Evolutionary conservation across 2,329 filamentous ascomycete species (phyloP), one percentile per base, ranked within the genome.

Genomic region (Arthrobotrys sinensis): DNA sequence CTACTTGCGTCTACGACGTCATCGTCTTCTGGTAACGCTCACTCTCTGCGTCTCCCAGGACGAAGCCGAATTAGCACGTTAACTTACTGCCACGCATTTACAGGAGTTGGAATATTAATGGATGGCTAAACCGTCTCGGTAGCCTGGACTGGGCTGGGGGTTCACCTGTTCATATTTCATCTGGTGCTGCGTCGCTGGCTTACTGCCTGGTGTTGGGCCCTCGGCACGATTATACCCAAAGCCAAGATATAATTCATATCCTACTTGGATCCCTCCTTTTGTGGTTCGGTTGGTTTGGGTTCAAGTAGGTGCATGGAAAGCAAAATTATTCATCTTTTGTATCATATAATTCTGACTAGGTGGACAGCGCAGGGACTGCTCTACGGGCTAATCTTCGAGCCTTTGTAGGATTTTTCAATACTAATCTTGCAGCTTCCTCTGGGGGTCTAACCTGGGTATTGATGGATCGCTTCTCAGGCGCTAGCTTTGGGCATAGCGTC

Each of bases 71-170:
- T 28, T n/a, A 24, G 16, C 5, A 14, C 19, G 6, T 48, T 48
- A 24, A 24, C 43, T 45, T 4, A 45, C 43, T 21, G 24, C 19
- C 19, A 12, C 19, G 16, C 4, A 24, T 52, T 52, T 3, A 32
- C 24, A 52, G 48, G 48, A 52, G 48, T n/a, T 52, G 48, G 48
- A 52, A 52, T 32, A 52, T 3, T 16, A 52, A 32, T n/a, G 48
- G 48, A 3, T 52, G 48, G 48, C 12, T 52, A 32, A 28, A 52
- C 12, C 21, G 11, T 7, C 48, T 28, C 5, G 48, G 48, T 32
- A 52, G 48, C 12, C 48, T 52, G 24, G 48, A 52, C 24, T 52
- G 48, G 48, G 48, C 48, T 14, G 48, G 48, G 3, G 48, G 48
- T 7, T 52, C 48, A 19, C 48, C 48, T n/a, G 48, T 52, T 32